phyloP scores from a whole-genome alignment of 1,284 basidiomycete species.

The Ustilago trichophora region DNA sequence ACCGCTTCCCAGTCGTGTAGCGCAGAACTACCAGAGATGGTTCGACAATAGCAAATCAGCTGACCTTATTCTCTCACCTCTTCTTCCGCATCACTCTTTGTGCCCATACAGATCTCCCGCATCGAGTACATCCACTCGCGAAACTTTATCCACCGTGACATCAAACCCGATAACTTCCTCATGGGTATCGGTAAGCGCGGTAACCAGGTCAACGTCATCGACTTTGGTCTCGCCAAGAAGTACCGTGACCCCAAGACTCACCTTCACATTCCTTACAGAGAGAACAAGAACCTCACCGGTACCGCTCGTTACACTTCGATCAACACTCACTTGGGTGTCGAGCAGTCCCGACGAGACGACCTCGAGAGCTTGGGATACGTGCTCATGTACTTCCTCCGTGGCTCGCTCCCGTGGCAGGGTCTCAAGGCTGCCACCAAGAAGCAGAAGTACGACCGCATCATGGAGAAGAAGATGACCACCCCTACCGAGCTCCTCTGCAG shows the following conservation, averaged over 20 bases:
- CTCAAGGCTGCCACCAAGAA: constrained; percentile 67
- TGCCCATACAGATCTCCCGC: constrained; percentile 81
- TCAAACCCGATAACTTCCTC: constrained; percentile 99
- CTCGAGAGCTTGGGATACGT: constrained; percentile 66
- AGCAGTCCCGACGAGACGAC: constrained; percentile 66
- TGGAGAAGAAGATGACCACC: constrained; percentile 68
- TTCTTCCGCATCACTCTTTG: not conserved
- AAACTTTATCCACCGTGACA: constrained; percentile 98
- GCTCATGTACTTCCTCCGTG: constrained; percentile 66
- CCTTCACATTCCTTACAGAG: constrained; percentile 97
- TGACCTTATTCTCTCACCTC: not conserved
- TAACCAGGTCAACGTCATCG: constrained; percentile 99
- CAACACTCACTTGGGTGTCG: constrained; percentile 96
- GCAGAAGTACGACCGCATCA: constrained; percentile 67
- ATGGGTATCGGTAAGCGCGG: constrained; percentile 99
- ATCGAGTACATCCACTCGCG: constrained; percentile 99
- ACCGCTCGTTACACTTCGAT: constrained; percentile 99
- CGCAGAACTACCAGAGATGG: no score
- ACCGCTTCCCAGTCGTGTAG: no score
- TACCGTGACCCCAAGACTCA: constrained; percentile 99
- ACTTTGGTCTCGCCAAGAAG: constrained; percentile 99
- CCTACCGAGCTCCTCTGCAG: constrained; percentile 67
- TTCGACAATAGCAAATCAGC: not conserved
- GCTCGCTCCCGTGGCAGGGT: constrained; percentile 66
- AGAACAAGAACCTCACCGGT: constrained; percentile 99